Percentiles rank a stretch among this genome's conserved stretches.
Evolutionary conservation across 805 yeast genomes (phyloP).

Genomic region (Candida piceae): DNA sequence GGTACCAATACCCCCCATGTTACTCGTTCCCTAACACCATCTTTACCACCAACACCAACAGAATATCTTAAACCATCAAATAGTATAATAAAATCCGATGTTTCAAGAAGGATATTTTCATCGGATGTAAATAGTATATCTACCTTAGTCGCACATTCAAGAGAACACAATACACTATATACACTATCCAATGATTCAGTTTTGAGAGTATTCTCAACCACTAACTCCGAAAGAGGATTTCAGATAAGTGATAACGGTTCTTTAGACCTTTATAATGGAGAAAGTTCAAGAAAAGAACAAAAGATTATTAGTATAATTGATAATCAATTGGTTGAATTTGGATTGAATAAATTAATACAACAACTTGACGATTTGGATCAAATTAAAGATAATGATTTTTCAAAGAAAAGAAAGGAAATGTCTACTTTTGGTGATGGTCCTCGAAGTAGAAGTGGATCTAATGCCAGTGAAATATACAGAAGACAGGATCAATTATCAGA

Average conservation of each 20-base stretch:
- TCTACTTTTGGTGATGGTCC: slow-evolving; percentile 2
- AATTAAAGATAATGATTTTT: background rate
- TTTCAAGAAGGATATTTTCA: slow-evolving; percentile 2
- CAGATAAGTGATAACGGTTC: slow-evolving; percentile 56
- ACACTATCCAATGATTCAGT: slow-evolving; percentile 57
- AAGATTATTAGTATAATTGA: slow-evolving; percentile 34
- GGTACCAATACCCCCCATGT: slow-evolving; percentile 1
- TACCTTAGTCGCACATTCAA: slow-evolving; percentile 11
- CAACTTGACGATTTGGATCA: slow-evolving; percentile 13
- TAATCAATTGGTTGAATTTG: slow-evolving; percentile 29
- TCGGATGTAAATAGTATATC: slow-evolving; percentile 7
- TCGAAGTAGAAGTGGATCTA: slow-evolving; percentile 16
- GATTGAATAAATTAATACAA: slow-evolving; percentile 18
- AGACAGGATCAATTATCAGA: slow-evolving; percentile 20
- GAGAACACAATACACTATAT: slow-evolving; percentile 50
- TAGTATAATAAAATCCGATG: slow-evolving; percentile 23
- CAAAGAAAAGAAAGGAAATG: background rate
- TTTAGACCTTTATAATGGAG: slow-evolving; percentile 27
- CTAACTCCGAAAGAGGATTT: slow-evolving; percentile 53
- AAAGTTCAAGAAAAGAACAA: slow-evolving; percentile 5
- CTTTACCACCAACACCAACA: slow-evolving; percentile 8
- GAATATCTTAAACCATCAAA: slow-evolving; percentile 25
- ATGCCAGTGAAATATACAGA: slow-evolving; percentile 5
- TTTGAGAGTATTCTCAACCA: slow-evolving; percentile 66
- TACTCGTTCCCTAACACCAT: slow-evolving; percentile 2